Base-by-base conservation (phyloP, 2,329 filamentous ascomycete genomes). In the Huntiella bhutanensis region DNA sequence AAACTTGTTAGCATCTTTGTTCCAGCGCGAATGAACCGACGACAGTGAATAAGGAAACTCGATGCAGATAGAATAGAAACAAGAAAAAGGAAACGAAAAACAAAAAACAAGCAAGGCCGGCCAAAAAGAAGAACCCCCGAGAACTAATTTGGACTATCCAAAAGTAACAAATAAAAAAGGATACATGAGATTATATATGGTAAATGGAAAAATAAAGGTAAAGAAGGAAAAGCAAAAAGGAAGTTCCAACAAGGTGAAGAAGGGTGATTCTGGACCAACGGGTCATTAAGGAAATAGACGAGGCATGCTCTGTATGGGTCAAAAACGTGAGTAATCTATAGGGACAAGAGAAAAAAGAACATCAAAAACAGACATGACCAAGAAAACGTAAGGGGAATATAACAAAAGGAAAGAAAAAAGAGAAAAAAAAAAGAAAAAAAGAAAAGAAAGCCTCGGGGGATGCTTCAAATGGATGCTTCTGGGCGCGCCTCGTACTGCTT, bases 1-100 rank as follows among this genome's bases (percentile, higher is more conserved):
- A 34, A 46, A 36, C 19, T 17, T 49, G 47, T 49, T 41, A 49
- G 47, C 43, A 49, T 28, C 40, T 28, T 28, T 28, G 22, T 28
- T 28, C 35, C 28, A 33, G 36, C 34, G 40, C 19, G 12, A 11
- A 40, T 16, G 33, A 15, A 16, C 28, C 7, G 12, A 36, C 17
- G 33, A 16, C n/a, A 11, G 7, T 17, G 17, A 16, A 33, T 16
- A 5, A 11, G 12, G 4, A 22, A 10, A 17, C 33, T 22, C 12
- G 13, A 34, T 35, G 41, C n/a, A 35, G 17, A 43, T 10, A 34
- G 41, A 40, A 13, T 7, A 40, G n/a, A 34, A 28, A 4, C 22
- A 11, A 46, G 15, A 38, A 38, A 28, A 28, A 11, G 39, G 11
- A 38, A 38, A 28, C 2, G 22, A 10, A 28, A 28, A 28, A 6